phyloP scores from a whole-genome alignment of 2,329 filamentous ascomycete species.

The Colletotrichum sp. region DNA sequence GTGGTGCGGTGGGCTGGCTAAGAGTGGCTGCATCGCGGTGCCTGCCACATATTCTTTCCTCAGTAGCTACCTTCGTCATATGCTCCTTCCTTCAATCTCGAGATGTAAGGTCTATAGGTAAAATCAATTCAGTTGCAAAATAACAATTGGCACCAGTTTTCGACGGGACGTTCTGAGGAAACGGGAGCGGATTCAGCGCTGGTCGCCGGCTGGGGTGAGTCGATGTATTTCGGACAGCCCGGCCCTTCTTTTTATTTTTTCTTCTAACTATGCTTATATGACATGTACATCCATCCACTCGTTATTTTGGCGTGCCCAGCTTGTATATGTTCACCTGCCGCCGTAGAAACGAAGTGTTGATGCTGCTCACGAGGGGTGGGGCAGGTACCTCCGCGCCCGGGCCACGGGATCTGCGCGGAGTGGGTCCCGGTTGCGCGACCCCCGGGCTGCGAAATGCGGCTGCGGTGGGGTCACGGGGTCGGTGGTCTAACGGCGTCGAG shows the following conservation, averaged over 20 bases:
- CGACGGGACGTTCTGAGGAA: neutral
- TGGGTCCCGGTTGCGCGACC: neutral
- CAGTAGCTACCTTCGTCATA: neutral
- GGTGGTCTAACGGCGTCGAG: neutral
- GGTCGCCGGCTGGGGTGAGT: neutral
- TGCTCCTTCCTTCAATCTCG: neutral
- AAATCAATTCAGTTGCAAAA: neutral
- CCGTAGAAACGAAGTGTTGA: neutral
- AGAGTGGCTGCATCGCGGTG: neutral
- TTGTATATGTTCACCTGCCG: neutral
- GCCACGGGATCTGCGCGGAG: neutral
- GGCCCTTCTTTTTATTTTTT: neutral
- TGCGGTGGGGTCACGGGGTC: neutral
- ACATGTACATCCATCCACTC: neutral
- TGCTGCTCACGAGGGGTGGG: neutral
- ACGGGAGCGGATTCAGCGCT: neutral
- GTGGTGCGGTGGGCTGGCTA: neutral
- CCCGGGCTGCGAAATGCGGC: neutral
- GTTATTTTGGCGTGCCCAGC: rapidly evolving
- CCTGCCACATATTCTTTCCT: neutral
- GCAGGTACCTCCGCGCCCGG: neutral
- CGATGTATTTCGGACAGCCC: neutral
- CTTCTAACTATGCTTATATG: rapidly evolving
- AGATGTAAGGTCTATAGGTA: neutral
- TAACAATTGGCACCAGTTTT: neutral